These are phyloP conservation scores for Pestalotiopsis sp. DNA, from an alignment of 2,329 filamentous ascomycete genomes.

Conservation along the genomic window DNA sequence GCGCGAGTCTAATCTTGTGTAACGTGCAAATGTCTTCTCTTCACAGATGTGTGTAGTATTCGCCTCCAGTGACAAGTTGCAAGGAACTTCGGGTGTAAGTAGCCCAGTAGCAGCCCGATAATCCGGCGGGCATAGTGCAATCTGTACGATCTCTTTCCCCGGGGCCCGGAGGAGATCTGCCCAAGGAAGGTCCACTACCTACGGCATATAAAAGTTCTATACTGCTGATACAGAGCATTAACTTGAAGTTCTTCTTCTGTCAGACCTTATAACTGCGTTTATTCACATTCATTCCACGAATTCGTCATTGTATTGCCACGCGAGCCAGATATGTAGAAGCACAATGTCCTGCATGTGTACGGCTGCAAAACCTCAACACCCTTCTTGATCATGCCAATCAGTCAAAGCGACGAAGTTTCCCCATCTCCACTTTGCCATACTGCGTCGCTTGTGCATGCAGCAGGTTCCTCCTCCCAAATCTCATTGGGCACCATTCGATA, in stretches of 20 bases:
- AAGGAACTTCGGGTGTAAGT: not conserved
- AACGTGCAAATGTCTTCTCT: not conserved
- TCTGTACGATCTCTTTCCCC: no score
- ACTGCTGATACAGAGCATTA: no score
- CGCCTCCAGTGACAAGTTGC: no score
- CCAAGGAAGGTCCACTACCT: no score
- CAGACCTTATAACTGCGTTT: not conserved
- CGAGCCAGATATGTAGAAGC: not conserved
- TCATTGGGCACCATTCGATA: conserved; percentile 38
- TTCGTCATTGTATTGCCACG: not conserved
- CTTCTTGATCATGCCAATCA: conserved; percentile 12
- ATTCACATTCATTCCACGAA: not conserved
- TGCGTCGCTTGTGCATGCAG: conserved; percentile 27
- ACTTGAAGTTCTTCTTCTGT: not conserved
- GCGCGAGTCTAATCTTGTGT: not conserved
- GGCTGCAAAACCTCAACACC: conserved; percentile 13
- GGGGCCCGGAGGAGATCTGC: no score
- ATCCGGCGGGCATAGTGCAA: no score
- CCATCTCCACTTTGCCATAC: conserved; percentile 30
- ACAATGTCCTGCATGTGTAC: not conserved
- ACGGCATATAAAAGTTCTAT: no score
- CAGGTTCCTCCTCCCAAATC: conserved; percentile 18
- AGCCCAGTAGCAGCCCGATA: no score
- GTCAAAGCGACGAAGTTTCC: conserved; percentile 23
- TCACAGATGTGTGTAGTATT: not conserved